Evolutionary conservation across 441 rosid genomes (phyloP), one percentile per base, ranked within the genome.

Genomic region (Gossypium schwendimanii): DNA sequence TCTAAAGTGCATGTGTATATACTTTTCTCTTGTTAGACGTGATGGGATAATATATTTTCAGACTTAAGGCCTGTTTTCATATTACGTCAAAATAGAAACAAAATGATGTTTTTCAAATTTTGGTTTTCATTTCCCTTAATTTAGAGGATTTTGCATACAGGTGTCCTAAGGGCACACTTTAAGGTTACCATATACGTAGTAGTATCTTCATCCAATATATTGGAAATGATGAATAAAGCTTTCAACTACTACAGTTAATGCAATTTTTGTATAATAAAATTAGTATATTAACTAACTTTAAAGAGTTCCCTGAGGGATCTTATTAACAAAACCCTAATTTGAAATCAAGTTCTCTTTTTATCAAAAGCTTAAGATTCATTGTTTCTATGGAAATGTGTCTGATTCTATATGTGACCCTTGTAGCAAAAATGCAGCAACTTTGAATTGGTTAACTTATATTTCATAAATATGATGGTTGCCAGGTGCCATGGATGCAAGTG

Each of bases 401-500:
- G 66, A 33, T 23, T 44, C 31, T 10, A 53, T 6, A 44, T 11
- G 14, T 31, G 59, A 50, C 15, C 67, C 62, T 45, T 54, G 11
- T 24, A 55, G 71, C 17, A 70, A 55, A 18, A 63, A 31, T 59
- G 31, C 67, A 39, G 49, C 12, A 62, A 53, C 45, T 75, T 70
- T 60, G 45, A 59, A 70, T 53, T 58, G 71, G 67, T 47, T 58
- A 36, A 33, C 50, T 71, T 49, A 24, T 45, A 62, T 54, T 72
- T 9, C 73, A 44, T 62, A 75, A 74, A 59, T 60, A 21, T 75
- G 65, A 75, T 76, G 70, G 66, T 55, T 81, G 75, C 33, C 85
- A 92, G 99, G 97, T 89, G 64, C 99, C 99, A 58, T 94, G 97
- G 97, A 91, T 94, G 66, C 99, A 92, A 83, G 94, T 91, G 73